phyloP scores from a whole-genome alignment of 2,329 filamentous ascomycete species.

The Coniochaeta sp. region DNA sequence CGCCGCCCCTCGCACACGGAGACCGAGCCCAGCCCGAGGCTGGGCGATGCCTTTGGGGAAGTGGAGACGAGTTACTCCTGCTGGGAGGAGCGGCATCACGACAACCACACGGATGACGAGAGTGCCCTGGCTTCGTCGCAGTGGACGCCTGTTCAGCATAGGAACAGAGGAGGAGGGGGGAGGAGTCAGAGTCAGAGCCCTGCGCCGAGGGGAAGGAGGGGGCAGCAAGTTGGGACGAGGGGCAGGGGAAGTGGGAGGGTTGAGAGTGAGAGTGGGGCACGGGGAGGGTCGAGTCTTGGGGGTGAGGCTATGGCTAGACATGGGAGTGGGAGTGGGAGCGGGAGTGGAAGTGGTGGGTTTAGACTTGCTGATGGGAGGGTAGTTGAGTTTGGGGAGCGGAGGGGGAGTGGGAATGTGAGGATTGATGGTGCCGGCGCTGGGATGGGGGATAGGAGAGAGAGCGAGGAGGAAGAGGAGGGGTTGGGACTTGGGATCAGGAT shows the following conservation, averaged over 20 bases:
- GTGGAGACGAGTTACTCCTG: constrained; percentile 22
- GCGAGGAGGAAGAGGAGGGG: background rate
- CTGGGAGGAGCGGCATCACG: constrained; percentile 15
- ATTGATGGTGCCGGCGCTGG: too few species aligned
- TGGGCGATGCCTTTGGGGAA: constrained; percentile 18
- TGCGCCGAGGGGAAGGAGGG: background rate
- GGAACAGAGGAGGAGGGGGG: background rate
- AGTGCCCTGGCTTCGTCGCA: background rate
- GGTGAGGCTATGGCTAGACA: too few species aligned
- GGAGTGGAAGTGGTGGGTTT: background rate
- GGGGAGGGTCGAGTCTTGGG: background rate
- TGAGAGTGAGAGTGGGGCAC: background rate
- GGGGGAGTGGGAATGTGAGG: too few species aligned
- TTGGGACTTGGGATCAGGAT: background rate
- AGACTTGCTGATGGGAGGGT: constrained; percentile 1
- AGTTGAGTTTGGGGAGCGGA: constrained; percentile 1
- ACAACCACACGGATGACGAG: background rate
- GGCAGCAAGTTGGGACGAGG: background rate
- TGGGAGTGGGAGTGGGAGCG: too few species aligned
- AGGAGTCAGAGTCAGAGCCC: background rate
- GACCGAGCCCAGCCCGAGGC: constrained; percentile 35
- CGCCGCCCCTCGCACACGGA: constrained; percentile 32
- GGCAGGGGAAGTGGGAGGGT: too few species aligned
- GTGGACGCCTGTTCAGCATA: background rate
- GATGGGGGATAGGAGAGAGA: background rate